Percentiles rank a stretch among this genome's conserved stretches.
Conservation (phyloP, 2,329 filamentous ascomycete genomes). For the Geosmithia morbida region DNA sequence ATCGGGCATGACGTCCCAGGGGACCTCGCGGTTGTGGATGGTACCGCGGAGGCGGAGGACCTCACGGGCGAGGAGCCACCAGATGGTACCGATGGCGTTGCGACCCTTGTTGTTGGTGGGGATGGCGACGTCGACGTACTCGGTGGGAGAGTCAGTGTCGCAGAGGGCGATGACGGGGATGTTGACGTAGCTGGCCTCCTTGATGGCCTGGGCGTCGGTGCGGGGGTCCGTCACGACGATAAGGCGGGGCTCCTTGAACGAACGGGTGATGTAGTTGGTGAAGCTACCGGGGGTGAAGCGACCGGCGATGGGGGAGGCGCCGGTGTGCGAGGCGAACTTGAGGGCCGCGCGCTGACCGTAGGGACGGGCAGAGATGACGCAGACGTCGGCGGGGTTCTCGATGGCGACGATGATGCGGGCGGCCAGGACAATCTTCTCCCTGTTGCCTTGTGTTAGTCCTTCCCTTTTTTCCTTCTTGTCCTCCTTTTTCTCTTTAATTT, state of each 20-base stretch:
- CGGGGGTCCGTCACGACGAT: constrained; percentile 99
- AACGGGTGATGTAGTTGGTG: constrained; percentile 99
- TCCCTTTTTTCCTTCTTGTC: too few species aligned
- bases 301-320: constrained; percentile 93
- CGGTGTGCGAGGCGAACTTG: constrained; percentile 98
- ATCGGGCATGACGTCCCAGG: constrained; percentile 99
- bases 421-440: constrained; percentile 99
- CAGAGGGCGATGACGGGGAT: constrained; percentile 98
- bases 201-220: constrained; percentile 99
- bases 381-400: constrained; percentile 98
- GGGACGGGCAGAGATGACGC: constrained; percentile 98
- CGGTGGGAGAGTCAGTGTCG: constrained; percentile 98
- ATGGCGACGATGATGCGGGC: constrained; percentile 97
- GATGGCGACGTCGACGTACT: constrained; percentile 99
- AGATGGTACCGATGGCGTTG: constrained; percentile 94
- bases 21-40: constrained; percentile 85
- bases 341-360: constrained; percentile 99
- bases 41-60: constrained; percentile 97
- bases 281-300: constrained; percentile 99
- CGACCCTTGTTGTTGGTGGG: constrained; percentile 99
- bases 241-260: constrained; percentile 99
- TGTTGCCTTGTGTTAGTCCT: constrained; percentile 18
- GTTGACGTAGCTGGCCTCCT: constrained; percentile 99
- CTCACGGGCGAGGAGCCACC: constrained; percentile 99
- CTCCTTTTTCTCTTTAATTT: neutral